Conservation (phyloP, 148 eudicot genomes). For the Arbutus unedo region DNA sequence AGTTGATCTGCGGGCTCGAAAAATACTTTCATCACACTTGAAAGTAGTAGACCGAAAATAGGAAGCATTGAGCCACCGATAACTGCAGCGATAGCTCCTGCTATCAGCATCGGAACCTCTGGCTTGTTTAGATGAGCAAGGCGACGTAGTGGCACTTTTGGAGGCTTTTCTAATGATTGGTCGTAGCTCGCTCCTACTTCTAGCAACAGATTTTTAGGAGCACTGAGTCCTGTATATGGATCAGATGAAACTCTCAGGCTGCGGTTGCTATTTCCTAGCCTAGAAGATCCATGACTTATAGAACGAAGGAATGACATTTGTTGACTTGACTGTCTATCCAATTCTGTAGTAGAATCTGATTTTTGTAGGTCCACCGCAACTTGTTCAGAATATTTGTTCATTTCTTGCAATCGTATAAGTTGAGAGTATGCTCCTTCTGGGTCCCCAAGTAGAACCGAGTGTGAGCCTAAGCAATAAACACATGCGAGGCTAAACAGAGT, state of each 20-base stretch:
- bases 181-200: slow-evolving; percentile 10
- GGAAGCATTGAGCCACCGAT: slow-evolving; percentile 43
- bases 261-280: slow-evolving; percentile 34
- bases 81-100: slow-evolving; percentile 39
- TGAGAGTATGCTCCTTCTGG: slow-evolving; percentile 85
- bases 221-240: slow-evolving; percentile 27
- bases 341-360: slow-evolving; percentile 16
- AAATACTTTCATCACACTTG: slow-evolving; percentile 30
- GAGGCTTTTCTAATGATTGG: slow-evolving; percentile 28
- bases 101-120: slow-evolving; percentile 37
- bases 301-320: slow-evolving; percentile 45
- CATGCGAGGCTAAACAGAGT: neutral
- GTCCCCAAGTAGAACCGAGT: slow-evolving; percentile 54
- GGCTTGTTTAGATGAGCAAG: slow-evolving; percentile 60
- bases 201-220: slow-evolving; percentile 14
- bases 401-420: slow-evolving; percentile 61
- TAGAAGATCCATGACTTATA: slow-evolving; percentile 49
- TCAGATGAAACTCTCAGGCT: slow-evolving; percentile 36
- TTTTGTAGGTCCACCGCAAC: slow-evolving; percentile 23
- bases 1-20: slow-evolving; percentile 35
- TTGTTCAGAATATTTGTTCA: slow-evolving; percentile 30
- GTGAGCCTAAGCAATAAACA: slow-evolving; percentile 42
- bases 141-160: slow-evolving; percentile 41
- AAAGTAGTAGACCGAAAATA: slow-evolving; percentile 32
- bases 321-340: slow-evolving; percentile 42